Base-by-base conservation (phyloP, 352 stramenopile genomes). In the Phytophthora constricta region DNA sequence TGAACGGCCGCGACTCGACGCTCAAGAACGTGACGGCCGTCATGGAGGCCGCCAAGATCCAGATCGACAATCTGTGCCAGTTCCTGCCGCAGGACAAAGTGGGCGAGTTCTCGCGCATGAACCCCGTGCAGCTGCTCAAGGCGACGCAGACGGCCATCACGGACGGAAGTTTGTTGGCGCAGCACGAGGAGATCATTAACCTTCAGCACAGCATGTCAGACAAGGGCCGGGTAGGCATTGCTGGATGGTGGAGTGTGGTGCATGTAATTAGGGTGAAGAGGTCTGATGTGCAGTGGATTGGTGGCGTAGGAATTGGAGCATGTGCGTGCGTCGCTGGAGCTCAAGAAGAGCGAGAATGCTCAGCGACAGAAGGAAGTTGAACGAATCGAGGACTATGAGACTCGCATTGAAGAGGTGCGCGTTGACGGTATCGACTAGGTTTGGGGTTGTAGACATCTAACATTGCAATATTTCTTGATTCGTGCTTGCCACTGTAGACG, bases 41-140 rank as follows among this genome's bases (percentile, higher is more conserved):
- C 5, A 96, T 98, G 58, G 68, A 89, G 37, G 67, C 79, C 16
- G 79, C 92, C n/a, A 87, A 95, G 34, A 99, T 99, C 62, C 86
- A 98, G 62, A 97, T 99, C 70, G 95, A 99, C 75, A 99, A 99
- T 68, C 82, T 99, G 31, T 99, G 97, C 61, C 98, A 98, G 46
- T 99, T 99, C 65, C 72, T 99, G 22, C 98, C 98, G 2, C 98
- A 99, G 74, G 97, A 99, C 68, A 98, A 97, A 72, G 97, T 96
- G 17, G 87, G 89, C 52, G 87, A 96, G 66, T 96, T 96, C 55
- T 93, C 89, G n/a, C 78, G 84, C 28, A 94, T 96, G 86, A 96
- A 93, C 53, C 58, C 85, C 0, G 73, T 86, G 43, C 74, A 90
- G 67, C 72, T 96, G 41, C 69, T 96, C 2, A 84, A 85, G n/a